Conservation (phyloP, 257 asterid genomes). For the Thymus mandschuricus region DNA sequence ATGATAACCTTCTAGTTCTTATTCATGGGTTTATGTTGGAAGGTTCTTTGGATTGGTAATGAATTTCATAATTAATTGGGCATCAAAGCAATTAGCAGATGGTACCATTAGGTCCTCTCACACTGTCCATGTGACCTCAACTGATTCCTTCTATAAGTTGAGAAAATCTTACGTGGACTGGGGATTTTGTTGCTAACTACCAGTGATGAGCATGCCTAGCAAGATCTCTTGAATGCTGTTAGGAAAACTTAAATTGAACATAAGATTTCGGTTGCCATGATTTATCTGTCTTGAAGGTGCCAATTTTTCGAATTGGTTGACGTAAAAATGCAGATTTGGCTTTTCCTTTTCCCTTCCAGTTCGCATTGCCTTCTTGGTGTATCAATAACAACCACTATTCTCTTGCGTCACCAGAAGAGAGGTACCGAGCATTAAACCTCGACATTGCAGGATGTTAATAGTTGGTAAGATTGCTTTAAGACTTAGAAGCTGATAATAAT, state of each 20-base stretch:
- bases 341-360: conserved; percentile 82
- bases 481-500: conserved; percentile 79
- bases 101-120: conserved; percentile 24
- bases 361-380: conserved; percentile 98
- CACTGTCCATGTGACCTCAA: conserved; percentile 28
- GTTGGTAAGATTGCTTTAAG: conserved; percentile 99
- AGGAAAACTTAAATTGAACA: conserved; percentile 66
- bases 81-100: conserved; percentile 17
- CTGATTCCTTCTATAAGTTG: conserved; percentile 43
- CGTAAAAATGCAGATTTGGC: conserved; percentile 99
- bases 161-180: conserved; percentile 38
- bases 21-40: conserved; percentile 24
- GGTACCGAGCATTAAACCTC: conserved; percentile 95
- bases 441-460: conserved; percentile 87
- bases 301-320: conserved; percentile 98
- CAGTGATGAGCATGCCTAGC: conserved; percentile 48
- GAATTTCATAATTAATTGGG: conserved; percentile 20
- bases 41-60: conserved; percentile 30
- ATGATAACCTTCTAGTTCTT: neutral
- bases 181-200: conserved; percentile 42
- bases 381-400: conserved; percentile 87
- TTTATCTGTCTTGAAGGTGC: conserved; percentile 92
- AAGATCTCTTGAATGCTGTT: conserved; percentile 69
- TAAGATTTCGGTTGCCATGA: conserved; percentile 90
- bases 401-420: conserved; percentile 89